phyloP scores from a whole-genome alignment of 768 basidiomycete species.

The Calocera cornea region DNA sequence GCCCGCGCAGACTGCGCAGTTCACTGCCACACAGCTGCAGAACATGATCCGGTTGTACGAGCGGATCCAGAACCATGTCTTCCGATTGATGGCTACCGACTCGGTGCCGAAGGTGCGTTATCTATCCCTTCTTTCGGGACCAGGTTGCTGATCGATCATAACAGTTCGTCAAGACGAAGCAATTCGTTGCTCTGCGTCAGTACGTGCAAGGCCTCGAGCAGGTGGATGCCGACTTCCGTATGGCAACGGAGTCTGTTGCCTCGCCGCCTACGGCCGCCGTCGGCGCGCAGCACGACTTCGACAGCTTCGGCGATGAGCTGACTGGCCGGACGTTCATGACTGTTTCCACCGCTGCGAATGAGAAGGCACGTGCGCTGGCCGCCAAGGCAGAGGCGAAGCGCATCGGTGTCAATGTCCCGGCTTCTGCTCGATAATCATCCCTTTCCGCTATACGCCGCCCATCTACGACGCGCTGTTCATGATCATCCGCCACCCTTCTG shows the following conservation, averaged over 20 bases:
- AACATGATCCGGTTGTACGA: conserved; percentile 88
- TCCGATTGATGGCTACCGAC: conserved; percentile 95
- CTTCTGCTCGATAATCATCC: neutral
- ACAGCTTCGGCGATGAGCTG: conserved; percentile 35
- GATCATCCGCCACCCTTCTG: neutral
- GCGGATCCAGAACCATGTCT: conserved; percentile 92
- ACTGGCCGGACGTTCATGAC: conserved; percentile 77
- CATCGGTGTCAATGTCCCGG: neutral
- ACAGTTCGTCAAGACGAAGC: conserved; percentile 79
- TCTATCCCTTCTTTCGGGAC: neutral
- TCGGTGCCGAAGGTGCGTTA: conserved; percentile 82
- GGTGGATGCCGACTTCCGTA: neutral
- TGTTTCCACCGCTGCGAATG: conserved; percentile 64
- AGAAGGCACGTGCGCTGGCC: conserved; percentile 21
- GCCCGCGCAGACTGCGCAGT: conserved; percentile 60
- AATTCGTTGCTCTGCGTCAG: conserved; percentile 64
- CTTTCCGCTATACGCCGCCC: too few species aligned
- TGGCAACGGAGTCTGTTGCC: neutral
- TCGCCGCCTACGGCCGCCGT: neutral
- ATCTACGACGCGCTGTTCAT: neutral
- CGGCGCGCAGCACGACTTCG: neutral
- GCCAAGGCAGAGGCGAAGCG: conserved; percentile 2
- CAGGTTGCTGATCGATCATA: conserved; percentile 10
- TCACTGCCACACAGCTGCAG: conserved; percentile 93
- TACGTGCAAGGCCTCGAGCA: conserved; percentile 31